phyloP scores from a whole-genome alignment of 192 early-diverging fungal species.

The Phycomyces blakesleeanus region DNA sequence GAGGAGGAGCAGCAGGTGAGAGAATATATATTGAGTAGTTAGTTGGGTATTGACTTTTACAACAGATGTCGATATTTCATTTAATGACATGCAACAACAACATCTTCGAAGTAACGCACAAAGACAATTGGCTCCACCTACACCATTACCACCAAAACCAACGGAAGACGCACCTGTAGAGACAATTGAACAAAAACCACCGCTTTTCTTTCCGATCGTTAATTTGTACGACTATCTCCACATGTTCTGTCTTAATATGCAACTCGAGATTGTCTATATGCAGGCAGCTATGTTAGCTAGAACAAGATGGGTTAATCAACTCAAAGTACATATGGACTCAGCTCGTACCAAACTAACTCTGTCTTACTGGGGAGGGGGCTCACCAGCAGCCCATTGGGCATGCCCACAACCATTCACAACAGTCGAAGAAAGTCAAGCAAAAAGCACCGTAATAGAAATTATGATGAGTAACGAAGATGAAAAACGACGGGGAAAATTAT shows the following conservation, averaged over 20 bases:
- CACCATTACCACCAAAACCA: slow-evolving; percentile 5
- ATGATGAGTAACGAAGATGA: slow-evolving; percentile 15
- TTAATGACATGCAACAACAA: slow-evolving; percentile 51
- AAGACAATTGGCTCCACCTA: slow-evolving; percentile 39
- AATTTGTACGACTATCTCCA: slow-evolving; percentile 76
- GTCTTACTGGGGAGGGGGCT: slow-evolving; percentile 39
- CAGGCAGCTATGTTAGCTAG: slow-evolving; percentile 47
- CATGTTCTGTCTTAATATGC: slow-evolving; percentile 56
- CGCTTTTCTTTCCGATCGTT: slow-evolving; percentile 57
- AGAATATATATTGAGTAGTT: neutral
- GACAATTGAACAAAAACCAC: neutral
- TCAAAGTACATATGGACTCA: slow-evolving; percentile 41
- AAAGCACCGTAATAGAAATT: slow-evolving; percentile 23
- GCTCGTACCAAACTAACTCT: slow-evolving; percentile 32
- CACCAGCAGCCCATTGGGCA: slow-evolving; percentile 21
- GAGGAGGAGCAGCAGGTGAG: slow-evolving; percentile 17
- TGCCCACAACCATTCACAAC: slow-evolving; percentile 14
- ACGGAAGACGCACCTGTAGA: slow-evolving; percentile 7
- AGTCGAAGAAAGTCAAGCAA: neutral
- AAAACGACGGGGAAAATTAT: neutral
- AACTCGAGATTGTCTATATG: slow-evolving; percentile 65
- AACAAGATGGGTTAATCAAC: slow-evolving; percentile 43
- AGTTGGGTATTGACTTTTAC: too few species aligned
- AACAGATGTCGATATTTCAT: slow-evolving; percentile 47
- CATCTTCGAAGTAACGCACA: slow-evolving; percentile 43